Evolutionary conservation across 257 asterid genomes (phyloP), one percentile per base, ranked within the genome.

Genomic region (Solanum chmielewskii): DNA sequence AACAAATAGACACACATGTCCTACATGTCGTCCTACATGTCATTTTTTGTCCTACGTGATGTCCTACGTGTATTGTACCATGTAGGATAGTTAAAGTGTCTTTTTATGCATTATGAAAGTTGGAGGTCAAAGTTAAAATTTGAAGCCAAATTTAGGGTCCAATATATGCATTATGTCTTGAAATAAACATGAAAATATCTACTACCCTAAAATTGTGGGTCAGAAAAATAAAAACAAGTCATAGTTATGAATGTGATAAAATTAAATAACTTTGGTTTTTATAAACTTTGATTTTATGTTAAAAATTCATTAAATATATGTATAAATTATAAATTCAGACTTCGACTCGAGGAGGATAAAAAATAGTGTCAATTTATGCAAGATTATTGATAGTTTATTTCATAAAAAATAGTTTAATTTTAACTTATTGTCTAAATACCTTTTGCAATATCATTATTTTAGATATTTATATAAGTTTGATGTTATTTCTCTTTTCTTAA

Each of bases 341-440:
- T 56, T 11, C 2, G 0, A 56, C 0, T 23, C 14, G 0, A 62
- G 0, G n/a, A 18, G 2, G 7, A 71, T 2, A 73, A 73, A 6
- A 20, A 11, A 0, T 2, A 37, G 18, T 5, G 0, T 74, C n/a
- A 74, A 0, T 11, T 5, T 74, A 10, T 29, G 12, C 9, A 31
- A 16, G n/a, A 4, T 31, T 23, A 15, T 74, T 74, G 6, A 2
- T 16, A 6, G 62, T 52, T 52, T 52, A 16, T 52, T 10, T 52
- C 62, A 52, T 52, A 1, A 16, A 52, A 37, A 73, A 0, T 10
- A 21, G 0, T 20, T 73, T 3, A 37, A 73, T 0, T 18, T 73
- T 9, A 37, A 9, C 81, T 37, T 35, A 37, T 37, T 74, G 0
- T 21, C 52, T 39, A 74, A 74, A 74, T 39, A 39, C 7, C 7